Base-by-base conservation (phyloP, 805 yeast species). In the Saturnispora galanensis region DNA sequence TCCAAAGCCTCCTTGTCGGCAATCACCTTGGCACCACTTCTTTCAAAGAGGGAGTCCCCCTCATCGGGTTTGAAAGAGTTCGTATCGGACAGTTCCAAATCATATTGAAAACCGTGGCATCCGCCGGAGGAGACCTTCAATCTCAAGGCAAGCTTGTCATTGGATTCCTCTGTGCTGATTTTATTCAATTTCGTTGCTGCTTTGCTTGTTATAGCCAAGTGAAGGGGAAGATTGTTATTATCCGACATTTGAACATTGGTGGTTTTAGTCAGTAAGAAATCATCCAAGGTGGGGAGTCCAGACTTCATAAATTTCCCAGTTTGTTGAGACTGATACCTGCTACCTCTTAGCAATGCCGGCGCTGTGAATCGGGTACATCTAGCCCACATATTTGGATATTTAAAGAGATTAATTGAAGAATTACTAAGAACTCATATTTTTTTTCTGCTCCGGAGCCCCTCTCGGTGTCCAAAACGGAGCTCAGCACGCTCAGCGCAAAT, bases 41-140 rank as follows among this genome's bases (percentile, higher is more conserved):
- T 69, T 47, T 71, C 77, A 57, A 87, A 86, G 6, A 87, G 69
- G 15, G 80, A 69, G 31, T 58, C 63, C 3, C 39, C 43, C 9
- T 65, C 63, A 10, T 60, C 63, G 2, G 64, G 59, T 4, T 62
- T 51, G 38, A 49, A 60, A 9, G 59, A 57, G 2, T 52, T 46
- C 18, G 62, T 63, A 30, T 64, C 62, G 0, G 63, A 71, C 38
- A 93, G 69, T 43, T 77, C 73, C 56, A 93, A 67, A 51, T 82
- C 74, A 58, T 93, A 93, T 63, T 93, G 97, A 64, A 86, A 93
- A 15, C 98, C 98, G 62, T 93, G 98, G 60, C 98, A 93, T 1
- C 98, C 98, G 9, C 98, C 98, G 56, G 95, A 83, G 54, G 88
- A 96, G 9, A 93, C 97, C 10, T 71, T 66, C 3, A 90, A 76